phyloP scores from a whole-genome alignment of 352 stramenopile genomes.

The Nothophytophthora sp. region DNA sequence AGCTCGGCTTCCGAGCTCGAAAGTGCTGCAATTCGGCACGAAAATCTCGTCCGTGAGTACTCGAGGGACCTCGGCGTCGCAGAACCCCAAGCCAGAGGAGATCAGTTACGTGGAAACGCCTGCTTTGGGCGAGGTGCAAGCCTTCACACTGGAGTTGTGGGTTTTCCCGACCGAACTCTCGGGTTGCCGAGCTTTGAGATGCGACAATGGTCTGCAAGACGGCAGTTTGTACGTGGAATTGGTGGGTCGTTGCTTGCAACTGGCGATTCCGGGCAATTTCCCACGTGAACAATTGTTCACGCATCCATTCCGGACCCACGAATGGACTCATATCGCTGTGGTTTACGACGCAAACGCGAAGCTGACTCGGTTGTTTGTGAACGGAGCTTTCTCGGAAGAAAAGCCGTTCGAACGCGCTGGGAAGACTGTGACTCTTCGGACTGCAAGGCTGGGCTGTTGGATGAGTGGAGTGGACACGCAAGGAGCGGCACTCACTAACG shows the following conservation, averaged over 20 bases:
- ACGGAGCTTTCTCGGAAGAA: constrained; percentile 39
- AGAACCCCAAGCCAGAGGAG: constrained; percentile 45
- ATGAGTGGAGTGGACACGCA: constrained; percentile 51
- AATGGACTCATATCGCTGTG: constrained; percentile 74
- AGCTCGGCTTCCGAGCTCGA: constrained; percentile 30
- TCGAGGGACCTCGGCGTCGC: constrained; percentile 15
- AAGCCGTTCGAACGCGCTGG: constrained; percentile 47
- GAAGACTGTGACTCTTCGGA: constrained; percentile 47
- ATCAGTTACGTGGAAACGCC: constrained; percentile 72
- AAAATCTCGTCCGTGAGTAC: constrained; percentile 13
- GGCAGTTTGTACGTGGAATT: constrained; percentile 80
- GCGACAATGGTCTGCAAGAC: constrained; percentile 69
- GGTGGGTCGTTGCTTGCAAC: constrained; percentile 60
- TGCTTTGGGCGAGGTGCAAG: constrained; percentile 51
- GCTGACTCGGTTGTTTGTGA: constrained; percentile 50
- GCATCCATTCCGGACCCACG: constrained; percentile 51
- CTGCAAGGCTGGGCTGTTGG: constrained; percentile 73
- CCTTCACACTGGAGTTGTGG: constrained; percentile 87
- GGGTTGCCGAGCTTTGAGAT: constrained; percentile 67
- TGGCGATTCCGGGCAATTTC: constrained; percentile 72
- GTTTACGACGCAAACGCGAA: constrained; percentile 39
- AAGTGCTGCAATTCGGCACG: constrained; percentile 70
- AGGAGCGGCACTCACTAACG: constrained; percentile 26
- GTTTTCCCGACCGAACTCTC: constrained; percentile 65
- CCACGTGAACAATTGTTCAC: constrained; percentile 75